phyloP scores from a whole-genome alignment of 1,284 basidiomycete genomes.

The Ceraceosorus guamensis region DNA sequence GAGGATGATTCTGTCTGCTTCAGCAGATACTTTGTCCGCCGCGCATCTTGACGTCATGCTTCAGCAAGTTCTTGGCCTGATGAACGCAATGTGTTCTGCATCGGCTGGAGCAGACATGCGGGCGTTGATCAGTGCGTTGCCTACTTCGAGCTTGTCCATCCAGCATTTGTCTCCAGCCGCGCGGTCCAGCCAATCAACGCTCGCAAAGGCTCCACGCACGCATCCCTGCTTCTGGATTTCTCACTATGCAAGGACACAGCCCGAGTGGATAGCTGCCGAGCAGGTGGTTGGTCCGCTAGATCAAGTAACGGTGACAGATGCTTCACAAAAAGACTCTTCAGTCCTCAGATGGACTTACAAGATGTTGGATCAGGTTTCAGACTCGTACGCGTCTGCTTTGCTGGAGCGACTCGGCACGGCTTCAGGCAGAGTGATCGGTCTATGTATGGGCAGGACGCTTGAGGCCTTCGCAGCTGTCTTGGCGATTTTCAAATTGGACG shows the following conservation, averaged over 20 bases:
- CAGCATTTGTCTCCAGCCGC: no score
- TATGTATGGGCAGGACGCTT: conserved; percentile 8
- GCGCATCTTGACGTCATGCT: background rate
- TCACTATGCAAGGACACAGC: background rate
- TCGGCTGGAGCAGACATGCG: no score
- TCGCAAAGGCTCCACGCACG: background rate
- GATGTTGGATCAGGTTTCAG: background rate
- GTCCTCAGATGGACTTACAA: conserved; percentile 1
- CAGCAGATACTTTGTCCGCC: background rate
- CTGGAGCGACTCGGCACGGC: no score
- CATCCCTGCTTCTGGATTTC: conserved; percentile 5
- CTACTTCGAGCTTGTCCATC: no score
- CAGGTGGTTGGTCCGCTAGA: background rate
- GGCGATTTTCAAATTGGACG: conserved; percentile 29
- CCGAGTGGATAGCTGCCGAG: background rate
- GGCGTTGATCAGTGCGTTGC: no score
- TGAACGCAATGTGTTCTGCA: background rate
- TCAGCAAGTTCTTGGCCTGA: background rate
- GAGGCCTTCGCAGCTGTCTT: conserved; percentile 7
- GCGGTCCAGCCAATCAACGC: background rate
- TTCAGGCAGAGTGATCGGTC: background rate
- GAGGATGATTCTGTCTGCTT: background rate
- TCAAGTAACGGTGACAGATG: background rate
- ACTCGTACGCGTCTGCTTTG: background rate
- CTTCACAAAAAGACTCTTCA: no score